A percentile compares a stretch with the other conserved stretches of the same genome.
Conservation (phyloP, 2,329 filamentous ascomycete species). For the Pestalotiopsis sp. region DNA sequence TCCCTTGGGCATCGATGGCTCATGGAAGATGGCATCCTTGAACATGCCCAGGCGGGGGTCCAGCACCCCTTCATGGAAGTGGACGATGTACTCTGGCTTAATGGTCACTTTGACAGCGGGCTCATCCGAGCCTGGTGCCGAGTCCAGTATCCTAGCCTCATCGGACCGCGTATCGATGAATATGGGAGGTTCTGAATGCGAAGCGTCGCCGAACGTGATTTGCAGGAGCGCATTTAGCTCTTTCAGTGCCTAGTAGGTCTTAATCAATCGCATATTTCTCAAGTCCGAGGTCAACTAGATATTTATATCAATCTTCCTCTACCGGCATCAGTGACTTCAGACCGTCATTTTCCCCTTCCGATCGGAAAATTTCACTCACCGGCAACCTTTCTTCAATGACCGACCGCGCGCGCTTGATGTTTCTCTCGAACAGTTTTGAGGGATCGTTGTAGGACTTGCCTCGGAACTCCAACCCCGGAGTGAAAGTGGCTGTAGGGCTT, state of each 20-base stretch:
- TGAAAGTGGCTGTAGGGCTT: neutral
- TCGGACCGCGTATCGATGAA: neutral
- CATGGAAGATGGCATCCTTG: slow-evolving; percentile 25
- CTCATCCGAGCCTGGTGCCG: neutral
- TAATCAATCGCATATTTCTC: neutral
- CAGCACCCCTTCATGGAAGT: slow-evolving; percentile 13
- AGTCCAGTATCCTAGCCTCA: neutral
- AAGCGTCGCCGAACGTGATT: neutral
- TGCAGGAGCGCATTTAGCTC: neutral
- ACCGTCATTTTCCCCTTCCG: no score
- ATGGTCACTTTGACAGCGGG: neutral
- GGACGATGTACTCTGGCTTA: neutral
- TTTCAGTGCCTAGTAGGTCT: neutral
- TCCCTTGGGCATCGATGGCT: slow-evolving; percentile 21
- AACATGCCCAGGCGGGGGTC: slow-evolving; percentile 25
- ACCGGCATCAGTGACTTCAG: neutral
- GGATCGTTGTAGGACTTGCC: neutral
- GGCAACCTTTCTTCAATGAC: no score
- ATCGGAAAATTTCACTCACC: no score
- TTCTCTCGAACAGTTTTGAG: no score
- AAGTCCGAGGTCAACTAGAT: neutral
- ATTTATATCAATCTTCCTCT: no score
- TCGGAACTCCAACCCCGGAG: neutral
- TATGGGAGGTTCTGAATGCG: neutral
- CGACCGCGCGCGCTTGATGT: no score